Base-by-base conservation (phyloP, 352 stramenopile species). In the Phytopythium mirpurense region DNA sequence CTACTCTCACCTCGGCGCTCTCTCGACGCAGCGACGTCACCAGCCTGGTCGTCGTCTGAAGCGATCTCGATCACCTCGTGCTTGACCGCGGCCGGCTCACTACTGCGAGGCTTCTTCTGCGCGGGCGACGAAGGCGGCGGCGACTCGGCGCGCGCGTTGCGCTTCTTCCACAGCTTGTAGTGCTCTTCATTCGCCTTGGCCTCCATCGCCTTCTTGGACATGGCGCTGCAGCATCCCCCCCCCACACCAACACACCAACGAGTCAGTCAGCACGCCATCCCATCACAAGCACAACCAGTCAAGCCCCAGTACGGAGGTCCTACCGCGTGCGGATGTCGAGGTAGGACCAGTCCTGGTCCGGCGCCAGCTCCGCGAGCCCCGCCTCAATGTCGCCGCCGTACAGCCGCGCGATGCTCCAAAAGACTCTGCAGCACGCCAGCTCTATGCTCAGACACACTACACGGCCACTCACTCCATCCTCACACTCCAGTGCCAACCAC, bases 331-430 rank as follows among this genome's bases (percentile, higher is more conserved):
- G 85, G 46, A 57, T 83, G 44, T 90, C 82, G 54, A 95, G 64
- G 42, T 86, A 95, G 7, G 78, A 83, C 83, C 83, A 95, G 40
- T 95, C 83, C 69, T 89, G 76, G 31, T 92, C 78, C 0, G 83
- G 85, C 41, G 90, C 56, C 35, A 95, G 60, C 10, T 74, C 67
- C n/a, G 63, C 68, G 29, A 95, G 48, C 14, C 82, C 85, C 31
- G 52, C 62, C 26, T 67, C 85, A 12, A 95, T 65, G 53, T 93
- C 74, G 24, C 85, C 85, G 61, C 78, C 59, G 48, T 91, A 93
- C 54, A 93, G 63, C 23, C 75, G 70, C 37, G 80, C 85, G 47
- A 95, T 79, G 48, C 63, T 90, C 85, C 85, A 95, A 68, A 95
- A 95, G 16, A 93, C 81, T 59, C 75, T 86, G 23, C 15, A 16